Base-by-base conservation (phyloP, 306 rosid species). In the Heteromeles arbutifolia region DNA sequence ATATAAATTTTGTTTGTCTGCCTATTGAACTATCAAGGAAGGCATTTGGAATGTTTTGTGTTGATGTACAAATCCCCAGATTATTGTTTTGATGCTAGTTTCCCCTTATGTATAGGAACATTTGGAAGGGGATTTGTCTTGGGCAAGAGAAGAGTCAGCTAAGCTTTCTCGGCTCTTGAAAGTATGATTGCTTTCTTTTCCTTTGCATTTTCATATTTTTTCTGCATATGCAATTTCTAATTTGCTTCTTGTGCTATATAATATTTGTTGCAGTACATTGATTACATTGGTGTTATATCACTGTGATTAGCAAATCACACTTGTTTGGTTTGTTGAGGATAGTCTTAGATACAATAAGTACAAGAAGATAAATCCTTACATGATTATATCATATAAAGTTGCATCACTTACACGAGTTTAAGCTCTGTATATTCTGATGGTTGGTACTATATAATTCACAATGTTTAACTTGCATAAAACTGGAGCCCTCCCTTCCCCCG, bases 121-220 rank as follows among this genome's bases (percentile, higher is more conserved):
- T 88, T 82, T 92, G 81, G 96, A 95, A 85, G 91, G 81, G 75
- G 94, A 86, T 75, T 84, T 90, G 88, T 87, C 92, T 44, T 90
- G 64, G 63, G 87, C 94, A 72, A 90, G 92, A 77, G 97, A 95
- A 74, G 93, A 84, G 79, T 78, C 76, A 19, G 87, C 97, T 52
- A 92, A 77, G 73, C 86, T 92, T 74, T 90, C 87, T 75, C 91
- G 62, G 58, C 82, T 86, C 73, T 75, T 95, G 78, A 85, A 88
- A 74, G 98, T 95, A 85, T 65, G 86, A 32, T 22, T 24, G 11
- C 79, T 45, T 66, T 70, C 17, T 43, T 28, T 41, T 73, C 71
- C 43, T 34, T 78, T 74, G 39, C 37, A 39, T 59, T 72, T 41
- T 80, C 61, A 29, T 18, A 39, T 67, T 72, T 45, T 21, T 4